These are phyloP conservation scores for Mycena crocata DNA, from an alignment of 768 basidiomycete genomes.

Conservation along the genomic window DNA sequence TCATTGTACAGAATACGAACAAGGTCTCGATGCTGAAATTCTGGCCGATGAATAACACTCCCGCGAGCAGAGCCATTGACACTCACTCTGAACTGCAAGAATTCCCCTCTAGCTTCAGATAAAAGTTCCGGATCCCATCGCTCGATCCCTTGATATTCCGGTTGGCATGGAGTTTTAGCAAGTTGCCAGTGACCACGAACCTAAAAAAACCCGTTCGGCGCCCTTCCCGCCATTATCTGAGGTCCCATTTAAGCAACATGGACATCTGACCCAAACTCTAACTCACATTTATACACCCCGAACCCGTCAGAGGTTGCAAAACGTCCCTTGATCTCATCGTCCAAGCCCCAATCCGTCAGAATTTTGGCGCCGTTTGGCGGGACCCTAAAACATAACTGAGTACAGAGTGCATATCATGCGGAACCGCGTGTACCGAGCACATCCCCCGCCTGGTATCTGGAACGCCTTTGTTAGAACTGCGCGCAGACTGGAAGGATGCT, in stretches of 20 bases:
- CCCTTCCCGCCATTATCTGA: not conserved
- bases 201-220: not conserved
- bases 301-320: not conserved
- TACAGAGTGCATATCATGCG: slow-evolving; percentile 12
- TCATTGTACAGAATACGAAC: slow-evolving; percentile 16
- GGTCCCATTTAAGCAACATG: not conserved
- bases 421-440: not conserved
- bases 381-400: not conserved
- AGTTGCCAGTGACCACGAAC: not conserved
- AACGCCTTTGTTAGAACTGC: not conserved
- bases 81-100: slow-evolving; percentile 6
- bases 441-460: too few relatives aligned
- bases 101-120: slow-evolving; percentile 23
- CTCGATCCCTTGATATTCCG: not conserved
- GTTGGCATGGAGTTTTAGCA: not conserved
- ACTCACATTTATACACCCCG: slow-evolving; percentile 19
- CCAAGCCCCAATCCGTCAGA: slow-evolving; percentile 12
- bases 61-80: not conserved
- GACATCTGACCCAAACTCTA: not conserved
- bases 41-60: too few relatives aligned
- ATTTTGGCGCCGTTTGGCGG: slow-evolving; percentile 25
- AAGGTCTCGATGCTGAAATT: slow-evolving; percentile 16
- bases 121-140: slow-evolving; percentile 21
- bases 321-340: not conserved
- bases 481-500: not conserved